Conservation (phyloP, 2,329 filamentous ascomycete genomes). For the Nemania serpens region DNA sequence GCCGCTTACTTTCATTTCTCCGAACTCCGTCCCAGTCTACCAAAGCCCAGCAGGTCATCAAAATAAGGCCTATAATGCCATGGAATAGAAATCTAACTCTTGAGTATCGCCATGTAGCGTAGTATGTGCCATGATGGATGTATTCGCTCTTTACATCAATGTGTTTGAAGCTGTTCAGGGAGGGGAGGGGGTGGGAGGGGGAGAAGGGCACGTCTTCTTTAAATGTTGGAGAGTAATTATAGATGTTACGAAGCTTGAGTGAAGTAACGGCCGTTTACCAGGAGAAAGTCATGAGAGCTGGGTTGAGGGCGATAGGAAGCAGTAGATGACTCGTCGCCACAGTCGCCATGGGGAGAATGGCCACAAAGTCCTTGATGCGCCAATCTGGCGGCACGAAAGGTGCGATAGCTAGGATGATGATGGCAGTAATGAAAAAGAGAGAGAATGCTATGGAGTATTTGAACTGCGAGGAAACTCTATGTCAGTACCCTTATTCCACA, state of each 20-base stretch:
- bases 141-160: slow-evolving; percentile 12
- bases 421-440: slow-evolving; percentile 60
- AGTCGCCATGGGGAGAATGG: slow-evolving; percentile 76
- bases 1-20: slow-evolving; percentile 10
- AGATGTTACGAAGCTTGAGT: slow-evolving; percentile 3
- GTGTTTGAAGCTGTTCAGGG: background rate
- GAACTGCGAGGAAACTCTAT: slow-evolving; percentile 53
- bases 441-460: slow-evolving; percentile 72
- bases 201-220: background rate
- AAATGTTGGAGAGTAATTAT: background rate
- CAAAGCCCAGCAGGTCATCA: background rate
- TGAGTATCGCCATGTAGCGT: background rate
- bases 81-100: slow-evolving; percentile 11
- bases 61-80: slow-evolving; percentile 4
- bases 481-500: slow-evolving; percentile 35
- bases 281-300: slow-evolving; percentile 79
- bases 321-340: slow-evolving; percentile 72
- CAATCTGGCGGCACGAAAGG: slow-evolving; percentile 68
- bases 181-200: background rate
- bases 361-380: slow-evolving; percentile 72
- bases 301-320: slow-evolving; percentile 74
- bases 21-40: slow-evolving; percentile 24
- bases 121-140: background rate
- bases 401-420: slow-evolving; percentile 67
- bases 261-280: slow-evolving; percentile 55